These are phyloP conservation scores for Alternaria ethzedia DNA, from an alignment of 2,329 filamentous ascomycete species.

Conservation along the genomic window DNA sequence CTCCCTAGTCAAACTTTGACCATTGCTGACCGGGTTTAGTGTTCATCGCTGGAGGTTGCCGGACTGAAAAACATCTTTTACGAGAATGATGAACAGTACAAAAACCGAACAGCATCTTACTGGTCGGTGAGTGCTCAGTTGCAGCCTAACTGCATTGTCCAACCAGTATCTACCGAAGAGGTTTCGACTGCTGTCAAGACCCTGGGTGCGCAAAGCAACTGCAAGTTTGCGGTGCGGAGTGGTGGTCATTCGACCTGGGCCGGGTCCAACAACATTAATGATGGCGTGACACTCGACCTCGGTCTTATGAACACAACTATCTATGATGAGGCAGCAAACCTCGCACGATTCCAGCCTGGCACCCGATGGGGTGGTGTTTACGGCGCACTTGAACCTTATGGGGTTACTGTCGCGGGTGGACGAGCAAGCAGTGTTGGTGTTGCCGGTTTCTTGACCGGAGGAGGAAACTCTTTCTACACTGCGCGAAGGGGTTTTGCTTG, in stretches of 20 bases:
- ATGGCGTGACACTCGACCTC: conserved; percentile 39
- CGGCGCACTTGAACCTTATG: conserved; percentile 18
- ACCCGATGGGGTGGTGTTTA: conserved; percentile 47
- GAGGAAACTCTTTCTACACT: conserved; percentile 37
- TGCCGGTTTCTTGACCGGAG: conserved; percentile 35
- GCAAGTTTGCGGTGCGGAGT: conserved; percentile 34
- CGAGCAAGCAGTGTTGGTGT: conserved; percentile 36
- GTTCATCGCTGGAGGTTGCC: conserved; percentile 20
- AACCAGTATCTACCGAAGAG: conserved; percentile 34
- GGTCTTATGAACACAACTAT: conserved; percentile 29
- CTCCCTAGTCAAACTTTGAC: neutral
- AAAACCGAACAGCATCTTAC: conserved; percentile 26
- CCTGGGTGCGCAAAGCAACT: conserved; percentile 4
- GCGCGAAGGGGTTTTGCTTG: conserved; percentile 30
- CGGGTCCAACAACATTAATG: conserved; percentile 38
- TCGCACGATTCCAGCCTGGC: conserved; percentile 35
- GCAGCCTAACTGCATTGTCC: conserved; percentile 39
- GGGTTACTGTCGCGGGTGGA: conserved; percentile 30
- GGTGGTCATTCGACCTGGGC: conserved; percentile 36
- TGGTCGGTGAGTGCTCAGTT: conserved; percentile 36
- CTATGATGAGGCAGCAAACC: conserved; percentile 10
- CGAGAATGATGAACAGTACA: conserved; percentile 19
- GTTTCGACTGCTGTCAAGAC: conserved; percentile 25
- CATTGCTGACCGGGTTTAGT: conserved; percentile 21
- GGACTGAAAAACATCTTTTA: conserved; percentile 23